Evolutionary conservation across 1,139 yeast species (phyloP).

Genomic region (Saccharomyces hybrid): DNA sequence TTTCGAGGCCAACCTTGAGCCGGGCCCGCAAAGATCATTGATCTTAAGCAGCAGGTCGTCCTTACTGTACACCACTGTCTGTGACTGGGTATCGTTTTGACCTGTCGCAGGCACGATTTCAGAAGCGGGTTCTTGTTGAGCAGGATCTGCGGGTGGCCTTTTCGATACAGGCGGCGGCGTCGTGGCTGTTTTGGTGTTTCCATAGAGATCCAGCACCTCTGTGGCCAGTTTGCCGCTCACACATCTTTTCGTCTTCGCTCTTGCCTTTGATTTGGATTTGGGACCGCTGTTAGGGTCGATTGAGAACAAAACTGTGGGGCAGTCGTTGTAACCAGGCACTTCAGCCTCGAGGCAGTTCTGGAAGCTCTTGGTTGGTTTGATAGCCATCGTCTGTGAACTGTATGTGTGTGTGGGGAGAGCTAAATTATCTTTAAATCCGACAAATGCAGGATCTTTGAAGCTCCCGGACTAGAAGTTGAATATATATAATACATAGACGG

Average conservation of each 20-base stretch:
- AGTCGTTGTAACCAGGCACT: conserved; percentile 32
- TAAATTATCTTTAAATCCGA: not conserved
- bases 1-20: conserved; percentile 16
- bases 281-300: conserved; percentile 1
- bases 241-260: conserved; percentile 1
- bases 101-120: not conserved
- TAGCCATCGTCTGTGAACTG: not conserved
- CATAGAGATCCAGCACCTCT: not conserved
- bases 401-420: not conserved
- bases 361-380: conserved; percentile 16
- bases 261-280: conserved; percentile 7
- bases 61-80: conserved; percentile 7
- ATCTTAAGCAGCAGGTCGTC: conserved; percentile 16
- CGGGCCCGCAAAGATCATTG: conserved; percentile 10
- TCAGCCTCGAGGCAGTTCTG: conserved; percentile 32
- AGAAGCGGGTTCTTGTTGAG: not conserved
- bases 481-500: not conserved
- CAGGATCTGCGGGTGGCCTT: not conserved
- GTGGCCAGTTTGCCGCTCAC: not conserved
- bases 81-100: not conserved
- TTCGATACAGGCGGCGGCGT: conserved; percentile 3
- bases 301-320: conserved; percentile 28
- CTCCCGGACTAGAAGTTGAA: not conserved
- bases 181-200: conserved; percentile 2
- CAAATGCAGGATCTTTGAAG: not conserved